Conservation (phyloP, 768 basidiomycete species). For the Brasilioporus rufonigricans region DNA sequence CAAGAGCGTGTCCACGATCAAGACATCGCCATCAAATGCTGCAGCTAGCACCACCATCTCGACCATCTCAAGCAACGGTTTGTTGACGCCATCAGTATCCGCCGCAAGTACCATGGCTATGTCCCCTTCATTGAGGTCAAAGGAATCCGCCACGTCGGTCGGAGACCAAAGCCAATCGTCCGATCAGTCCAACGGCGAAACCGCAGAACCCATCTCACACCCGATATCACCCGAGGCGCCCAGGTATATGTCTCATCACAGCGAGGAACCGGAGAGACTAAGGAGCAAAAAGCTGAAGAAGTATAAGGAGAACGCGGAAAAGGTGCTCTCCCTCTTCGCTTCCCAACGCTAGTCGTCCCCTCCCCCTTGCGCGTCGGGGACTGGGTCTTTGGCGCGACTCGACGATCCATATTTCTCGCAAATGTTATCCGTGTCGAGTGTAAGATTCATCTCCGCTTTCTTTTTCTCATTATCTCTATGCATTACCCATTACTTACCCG, state of each 20-base stretch:
- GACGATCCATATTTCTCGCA: slow-evolving; percentile 13
- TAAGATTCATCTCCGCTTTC: slow-evolving; percentile 14
- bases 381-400: slow-evolving; percentile 24
- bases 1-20: slow-evolving; percentile 29
- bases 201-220: slow-evolving; percentile 24
- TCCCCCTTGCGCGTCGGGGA: slow-evolving; percentile 10
- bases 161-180: slow-evolving; percentile 70
- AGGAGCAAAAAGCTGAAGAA: slow-evolving; percentile 79
- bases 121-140: slow-evolving; percentile 75
- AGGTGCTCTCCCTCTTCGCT: slow-evolving; percentile 79
- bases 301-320: slow-evolving; percentile 86
- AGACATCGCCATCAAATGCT: slow-evolving; percentile 45
- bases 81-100: slow-evolving; percentile 66
- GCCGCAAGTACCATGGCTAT: slow-evolving; percentile 41
- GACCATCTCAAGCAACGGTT: slow-evolving; percentile 44
- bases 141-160: slow-evolving; percentile 74
- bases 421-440: slow-evolving; percentile 21
- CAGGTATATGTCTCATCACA: slow-evolving; percentile 28
- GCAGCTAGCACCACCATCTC: slow-evolving; percentile 34
- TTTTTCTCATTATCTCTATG: slow-evolving; percentile 30
- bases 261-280: slow-evolving; percentile 53
- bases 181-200: slow-evolving; percentile 63
- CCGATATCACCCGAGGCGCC: slow-evolving; percentile 32
- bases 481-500: slow-evolving; percentile 24
- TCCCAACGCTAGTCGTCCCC: slow-evolving; percentile 53